Percentiles rank a stretch among this genome's conserved stretches.
phyloP scores from a whole-genome alignment of 148 eudicot species.

The Pharnaceum exiguum region DNA sequence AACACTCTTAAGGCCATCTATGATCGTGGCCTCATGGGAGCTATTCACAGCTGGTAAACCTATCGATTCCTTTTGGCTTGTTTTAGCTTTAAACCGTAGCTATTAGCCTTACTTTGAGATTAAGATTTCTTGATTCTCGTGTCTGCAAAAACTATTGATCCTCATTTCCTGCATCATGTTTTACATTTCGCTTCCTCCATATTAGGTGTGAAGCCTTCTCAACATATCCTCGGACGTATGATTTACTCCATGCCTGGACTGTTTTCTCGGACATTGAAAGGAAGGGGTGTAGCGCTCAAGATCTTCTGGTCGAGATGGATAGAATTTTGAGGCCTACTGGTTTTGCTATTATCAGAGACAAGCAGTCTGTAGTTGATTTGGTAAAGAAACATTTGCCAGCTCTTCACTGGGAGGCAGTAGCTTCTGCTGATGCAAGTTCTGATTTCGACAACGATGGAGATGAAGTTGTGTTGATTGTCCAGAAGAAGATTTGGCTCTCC shows the following conservation, averaged over 20 bases:
- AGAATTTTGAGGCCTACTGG: conserved; percentile 92
- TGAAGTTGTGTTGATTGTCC: conserved; percentile 58
- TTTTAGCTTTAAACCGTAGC: neutral
- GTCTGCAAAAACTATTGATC: neutral
- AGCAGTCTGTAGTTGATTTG: conserved; percentile 53
- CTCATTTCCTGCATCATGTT: neutral
- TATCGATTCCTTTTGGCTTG: neutral
- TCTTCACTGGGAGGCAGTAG: conserved; percentile 87
- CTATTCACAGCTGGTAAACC: conserved; percentile 79
- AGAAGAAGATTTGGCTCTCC: conserved; percentile 84
- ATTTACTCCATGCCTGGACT: conserved; percentile 96
- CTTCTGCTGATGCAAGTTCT: conserved; percentile 45
- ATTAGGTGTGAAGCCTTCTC: conserved; percentile 97
- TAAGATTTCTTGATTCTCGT: neutral
- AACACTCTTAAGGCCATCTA: conserved; percentile 85
- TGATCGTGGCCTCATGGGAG: conserved; percentile 92
- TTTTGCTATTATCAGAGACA: conserved; percentile 74
- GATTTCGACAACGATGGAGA: conserved; percentile 67
- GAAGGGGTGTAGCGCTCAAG: conserved; percentile 91
- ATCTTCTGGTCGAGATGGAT: conserved; percentile 89
- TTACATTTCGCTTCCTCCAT: neutral
- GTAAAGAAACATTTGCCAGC: conserved; percentile 76
- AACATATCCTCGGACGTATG: conserved; percentile 95
- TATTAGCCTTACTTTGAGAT: neutral
- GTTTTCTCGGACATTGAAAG: conserved; percentile 73